These are phyloP conservation scores for Apophysomyces variabilis DNA, from an alignment of 371 early-diverging fungal genomes.

Conservation along the genomic window DNA sequence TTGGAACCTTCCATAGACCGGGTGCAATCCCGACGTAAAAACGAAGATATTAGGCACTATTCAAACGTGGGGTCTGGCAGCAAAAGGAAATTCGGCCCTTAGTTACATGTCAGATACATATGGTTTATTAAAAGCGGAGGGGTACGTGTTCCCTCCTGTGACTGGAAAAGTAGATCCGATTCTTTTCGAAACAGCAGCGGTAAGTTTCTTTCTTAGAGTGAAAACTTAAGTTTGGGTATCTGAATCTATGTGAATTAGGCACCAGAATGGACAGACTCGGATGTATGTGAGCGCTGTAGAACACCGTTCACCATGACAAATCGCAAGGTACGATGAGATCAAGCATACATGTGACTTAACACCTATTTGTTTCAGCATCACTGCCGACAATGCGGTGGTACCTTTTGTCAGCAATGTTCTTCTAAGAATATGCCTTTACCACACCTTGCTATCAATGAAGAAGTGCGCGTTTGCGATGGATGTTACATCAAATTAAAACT, in stretches of 20 bases:
- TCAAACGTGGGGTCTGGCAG: slow-evolving; percentile 90
- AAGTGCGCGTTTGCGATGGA: slow-evolving; percentile 94
- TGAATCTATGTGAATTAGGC: slow-evolving; percentile 57
- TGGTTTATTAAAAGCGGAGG: slow-evolving; percentile 76
- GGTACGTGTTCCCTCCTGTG: slow-evolving; percentile 74
- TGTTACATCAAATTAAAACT: slow-evolving; percentile 78
- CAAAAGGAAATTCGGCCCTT: slow-evolving; percentile 77
- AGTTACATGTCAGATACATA: slow-evolving; percentile 81
- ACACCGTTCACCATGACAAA: slow-evolving; percentile 91
- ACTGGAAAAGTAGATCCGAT: slow-evolving; percentile 73
- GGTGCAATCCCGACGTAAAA: slow-evolving; percentile 74
- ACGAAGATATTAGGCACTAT: slow-evolving; percentile 72
- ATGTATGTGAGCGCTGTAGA: slow-evolving; percentile 93
- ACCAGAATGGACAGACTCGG: slow-evolving; percentile 96
- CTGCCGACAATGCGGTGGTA: slow-evolving; percentile 95
- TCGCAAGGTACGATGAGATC: slow-evolving; percentile 67
- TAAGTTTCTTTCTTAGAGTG: slow-evolving; percentile 31
- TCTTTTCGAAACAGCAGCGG: slow-evolving; percentile 70
- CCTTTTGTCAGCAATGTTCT: slow-evolving; percentile 93
- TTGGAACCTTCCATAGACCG: slow-evolving; percentile 24
- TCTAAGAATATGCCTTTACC: slow-evolving; percentile 84
- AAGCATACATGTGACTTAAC: neutral
- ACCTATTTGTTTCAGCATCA: slow-evolving; percentile 70
- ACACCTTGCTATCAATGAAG: slow-evolving; percentile 85
- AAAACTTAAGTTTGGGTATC: neutral